Conservation (phyloP, 2,329 filamentous ascomycete genomes). For the Berkeleyomyces basicola region DNA sequence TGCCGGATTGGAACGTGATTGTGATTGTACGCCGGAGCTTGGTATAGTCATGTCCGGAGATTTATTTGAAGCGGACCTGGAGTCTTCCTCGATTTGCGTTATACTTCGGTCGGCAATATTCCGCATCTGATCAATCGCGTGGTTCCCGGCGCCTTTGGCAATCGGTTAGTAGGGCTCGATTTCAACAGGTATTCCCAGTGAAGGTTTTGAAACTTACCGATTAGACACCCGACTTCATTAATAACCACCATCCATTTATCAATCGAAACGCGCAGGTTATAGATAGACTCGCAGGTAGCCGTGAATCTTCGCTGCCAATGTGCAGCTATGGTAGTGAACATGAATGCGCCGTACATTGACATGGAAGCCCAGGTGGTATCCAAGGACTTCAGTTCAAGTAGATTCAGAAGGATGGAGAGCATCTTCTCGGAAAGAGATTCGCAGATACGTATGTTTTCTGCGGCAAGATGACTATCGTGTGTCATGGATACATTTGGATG, state of each 20-base stretch:
- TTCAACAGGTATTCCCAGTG: background rate
- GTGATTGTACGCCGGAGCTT: background rate
- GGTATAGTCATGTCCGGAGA: background rate
- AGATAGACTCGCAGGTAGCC: conserved; percentile 40
- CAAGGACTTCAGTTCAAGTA: conserved; percentile 48
- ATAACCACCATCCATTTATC: conserved; percentile 51
- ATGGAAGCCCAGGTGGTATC: conserved; percentile 67
- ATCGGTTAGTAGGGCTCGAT: conserved; percentile 13
- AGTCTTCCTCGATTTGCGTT: conserved; percentile 28
- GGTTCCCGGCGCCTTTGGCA: conserved; percentile 28
- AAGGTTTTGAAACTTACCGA: conserved; percentile 35
- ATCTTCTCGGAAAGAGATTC: conserved; percentile 49
- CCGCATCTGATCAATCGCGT: conserved; percentile 28
- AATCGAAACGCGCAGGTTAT: conserved; percentile 49
- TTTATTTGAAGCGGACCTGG: background rate
- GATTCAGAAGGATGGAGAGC: conserved; percentile 39
- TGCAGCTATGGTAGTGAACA: conserved; percentile 55
- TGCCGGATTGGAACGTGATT: background rate
- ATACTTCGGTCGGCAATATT: conserved; percentile 35
- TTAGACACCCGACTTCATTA: conserved; percentile 45
- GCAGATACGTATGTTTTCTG: conserved; percentile 48
- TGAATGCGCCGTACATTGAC: conserved; percentile 54
- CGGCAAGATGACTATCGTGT: conserved; percentile 35
- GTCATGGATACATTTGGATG: conserved; percentile 45
- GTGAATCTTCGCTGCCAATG: conserved; percentile 50